A percentile compares a stretch with the other conserved stretches of the same genome.
Evolutionary conservation across 345 rosid species (phyloP).

Genomic region (Eucalyptus tenuipes): DNA sequence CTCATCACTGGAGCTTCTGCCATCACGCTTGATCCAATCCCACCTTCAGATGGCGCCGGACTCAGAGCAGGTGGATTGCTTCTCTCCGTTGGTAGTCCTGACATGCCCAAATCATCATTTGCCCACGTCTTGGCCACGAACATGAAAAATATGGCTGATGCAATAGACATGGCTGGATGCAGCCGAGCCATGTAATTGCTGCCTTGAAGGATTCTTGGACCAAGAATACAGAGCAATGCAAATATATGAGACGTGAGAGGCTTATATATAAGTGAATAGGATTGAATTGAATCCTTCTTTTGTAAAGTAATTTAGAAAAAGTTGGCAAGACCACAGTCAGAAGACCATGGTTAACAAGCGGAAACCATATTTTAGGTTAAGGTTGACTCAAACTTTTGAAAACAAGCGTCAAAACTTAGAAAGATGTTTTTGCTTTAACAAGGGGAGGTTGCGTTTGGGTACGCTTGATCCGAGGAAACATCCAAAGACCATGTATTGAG

Average conservation of each 20-base stretch:
- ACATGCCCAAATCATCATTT: not conserved
- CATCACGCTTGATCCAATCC: not conserved
- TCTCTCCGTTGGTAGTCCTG: not conserved
- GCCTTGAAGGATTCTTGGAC: not conserved
- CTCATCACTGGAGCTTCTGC: not conserved
- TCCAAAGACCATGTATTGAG: not conserved
- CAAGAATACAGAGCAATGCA: not conserved
- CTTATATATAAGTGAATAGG: not conserved
- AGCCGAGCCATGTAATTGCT: not conserved
- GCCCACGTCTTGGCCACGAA: not conserved
- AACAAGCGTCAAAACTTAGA: not conserved
- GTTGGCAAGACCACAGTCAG: not conserved
- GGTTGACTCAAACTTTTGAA: not conserved
- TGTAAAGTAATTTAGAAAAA: not conserved
- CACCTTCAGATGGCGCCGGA: conserved; percentile 1
- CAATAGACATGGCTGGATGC: not conserved
- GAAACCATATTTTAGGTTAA: not conserved
- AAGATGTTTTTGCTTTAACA: not conserved
- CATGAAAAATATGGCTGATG: not conserved
- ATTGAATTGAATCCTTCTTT: not conserved
- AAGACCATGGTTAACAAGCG: not conserved
- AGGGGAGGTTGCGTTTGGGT: not conserved
- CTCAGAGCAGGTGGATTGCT: not conserved
- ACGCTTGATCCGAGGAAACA: not conserved
- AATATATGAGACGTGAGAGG: not conserved